Evolutionary conservation across 495 filamentous ascomycete genomes (phyloP), one percentile per base, ranked within the genome.

Genomic region (Talaromyces adpressus): DNA sequence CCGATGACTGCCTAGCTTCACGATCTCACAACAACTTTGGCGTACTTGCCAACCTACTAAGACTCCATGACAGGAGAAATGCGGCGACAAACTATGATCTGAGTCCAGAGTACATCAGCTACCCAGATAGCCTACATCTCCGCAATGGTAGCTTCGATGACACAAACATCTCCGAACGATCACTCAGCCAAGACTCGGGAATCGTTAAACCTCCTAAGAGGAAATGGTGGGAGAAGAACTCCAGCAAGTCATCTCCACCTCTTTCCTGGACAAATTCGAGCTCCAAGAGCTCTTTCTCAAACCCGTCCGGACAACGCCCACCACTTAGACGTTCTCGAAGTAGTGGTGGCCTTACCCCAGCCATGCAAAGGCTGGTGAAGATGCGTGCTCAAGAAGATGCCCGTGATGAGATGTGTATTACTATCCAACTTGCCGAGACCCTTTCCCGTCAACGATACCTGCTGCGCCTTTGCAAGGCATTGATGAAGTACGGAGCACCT

Each of bases 401-500:
- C 9, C 30, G 82, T 76, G 86, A 93, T 32, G 85, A 93, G 66
- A 89, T 90, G 64, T 85, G 85, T 64, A 94, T 98, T 71, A 93
- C 90, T 16, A 83, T 93, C 11, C 90, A 96, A 73, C 91, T 97
- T 65, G 90, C 91, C n/a, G 89, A 93, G 63, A 88, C 86, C 11
- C 75, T 97, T 59, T 82, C 84, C 59, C 87, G 93, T 14, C 93
- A 98, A 67, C 82, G 82, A 54, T 97, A 96, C 75, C 82, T 97
- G 34, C 76, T 93, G 53, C 90, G 87, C 63, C 86, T 97, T 39
- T 97, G 94, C 72, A 85, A 85, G 56, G 91, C 91, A 1, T 75
- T 97, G 69, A 97, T 98, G 91, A 82, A 83, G 64, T 92, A 88
- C 64, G 91, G 91, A 16, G 89, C 89, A 1, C 89, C 89, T 6